These are phyloP conservation scores for Caryopteris hybrid DNA, from an alignment of 305 asterid species.

Conservation along the genomic window DNA sequence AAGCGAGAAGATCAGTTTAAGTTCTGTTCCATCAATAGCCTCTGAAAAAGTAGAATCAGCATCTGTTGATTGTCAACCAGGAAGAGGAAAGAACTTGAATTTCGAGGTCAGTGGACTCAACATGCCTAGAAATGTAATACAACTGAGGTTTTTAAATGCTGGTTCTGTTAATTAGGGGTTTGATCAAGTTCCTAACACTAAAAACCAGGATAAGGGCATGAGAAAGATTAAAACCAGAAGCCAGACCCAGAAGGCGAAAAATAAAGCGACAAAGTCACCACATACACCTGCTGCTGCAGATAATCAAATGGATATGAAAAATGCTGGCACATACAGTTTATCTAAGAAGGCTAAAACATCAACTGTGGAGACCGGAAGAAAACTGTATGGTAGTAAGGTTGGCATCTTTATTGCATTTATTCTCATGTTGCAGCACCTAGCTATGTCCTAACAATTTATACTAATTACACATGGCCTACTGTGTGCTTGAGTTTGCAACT, in stretches of 20 bases:
- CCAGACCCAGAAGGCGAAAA: slow-evolving; percentile 4
- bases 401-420: not conserved
- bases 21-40: not conserved
- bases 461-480: not conserved
- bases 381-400: slow-evolving; percentile 35
- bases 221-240: slow-evolving; percentile 3
- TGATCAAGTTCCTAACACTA: slow-evolving; percentile 13
- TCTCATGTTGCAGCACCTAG: not conserved
- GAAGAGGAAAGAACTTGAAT: not conserved
- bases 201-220: slow-evolving; percentile 16
- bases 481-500: not conserved
- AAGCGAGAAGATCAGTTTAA: slow-evolving; percentile 6
- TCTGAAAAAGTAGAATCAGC: not conserved
- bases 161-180: slow-evolving; percentile 2
- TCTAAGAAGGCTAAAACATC: slow-evolving; percentile 17
- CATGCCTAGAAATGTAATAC: slow-evolving; percentile 6
- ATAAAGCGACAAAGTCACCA: slow-evolving; percentile 11
- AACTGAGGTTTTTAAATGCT: slow-evolving; percentile 7
- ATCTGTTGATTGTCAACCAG: slow-evolving; percentile 3
- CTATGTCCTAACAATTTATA: not conserved
- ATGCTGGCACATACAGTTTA: slow-evolving; percentile 3
- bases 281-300: slow-evolving; percentile 18
- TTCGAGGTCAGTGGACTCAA: slow-evolving; percentile 8
- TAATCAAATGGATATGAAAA: slow-evolving; percentile 21
- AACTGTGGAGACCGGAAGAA: slow-evolving; percentile 23